These are phyloP conservation scores for Blastocystis sp. DNA, from an alignment of 352 stramenopile species.

Conservation along the genomic window DNA sequence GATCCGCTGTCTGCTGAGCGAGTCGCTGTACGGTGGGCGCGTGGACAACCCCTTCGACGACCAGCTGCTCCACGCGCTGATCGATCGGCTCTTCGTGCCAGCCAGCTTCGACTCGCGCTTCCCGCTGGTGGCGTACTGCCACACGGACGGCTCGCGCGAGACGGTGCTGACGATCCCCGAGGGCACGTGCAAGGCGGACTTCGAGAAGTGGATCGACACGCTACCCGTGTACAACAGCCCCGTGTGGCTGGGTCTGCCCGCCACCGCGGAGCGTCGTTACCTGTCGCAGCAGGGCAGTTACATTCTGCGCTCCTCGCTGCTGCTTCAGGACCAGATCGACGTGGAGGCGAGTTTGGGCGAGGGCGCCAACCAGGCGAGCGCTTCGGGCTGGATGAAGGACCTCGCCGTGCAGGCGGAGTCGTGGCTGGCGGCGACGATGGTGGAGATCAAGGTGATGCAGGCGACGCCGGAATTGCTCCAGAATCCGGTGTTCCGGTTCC, in stretches of 20 bases:
- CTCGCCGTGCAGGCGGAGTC: conserved; percentile 81
- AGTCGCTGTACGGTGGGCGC: conserved; percentile 95
- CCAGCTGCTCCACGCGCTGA: conserved; percentile 89
- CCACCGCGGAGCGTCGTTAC: conserved; percentile 88
- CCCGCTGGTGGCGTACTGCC: conserved; percentile 79
- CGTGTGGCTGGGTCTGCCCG: conserved; percentile 88
- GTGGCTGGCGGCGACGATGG: conserved; percentile 81
- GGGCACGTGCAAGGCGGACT: conserved; percentile 88
- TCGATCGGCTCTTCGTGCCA: conserved; percentile 89
- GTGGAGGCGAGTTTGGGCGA: conserved; percentile 10
- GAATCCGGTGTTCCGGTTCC: conserved; percentile 88
- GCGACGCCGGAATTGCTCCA: conserved; percentile 80
- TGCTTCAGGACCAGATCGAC: conserved; percentile 70
- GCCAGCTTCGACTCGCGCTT: conserved; percentile 91
- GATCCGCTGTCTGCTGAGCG: conserved; percentile 91
- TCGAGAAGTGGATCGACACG: conserved; percentile 86
- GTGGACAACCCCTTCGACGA: conserved; percentile 96
- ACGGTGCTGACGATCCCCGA: conserved; percentile 83
- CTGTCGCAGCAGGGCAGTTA: conserved; percentile 83
- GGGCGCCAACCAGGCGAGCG: background rate
- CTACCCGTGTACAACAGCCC: conserved; percentile 88
- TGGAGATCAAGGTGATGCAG: conserved; percentile 77
- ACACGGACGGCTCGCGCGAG: conserved; percentile 78
- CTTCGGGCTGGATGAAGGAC: conserved; percentile 82
- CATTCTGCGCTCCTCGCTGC: conserved; percentile 75